phyloP scores from a whole-genome alignment of 78 protist genomes.

The Mastigamoeba balamuthi region DNA sequence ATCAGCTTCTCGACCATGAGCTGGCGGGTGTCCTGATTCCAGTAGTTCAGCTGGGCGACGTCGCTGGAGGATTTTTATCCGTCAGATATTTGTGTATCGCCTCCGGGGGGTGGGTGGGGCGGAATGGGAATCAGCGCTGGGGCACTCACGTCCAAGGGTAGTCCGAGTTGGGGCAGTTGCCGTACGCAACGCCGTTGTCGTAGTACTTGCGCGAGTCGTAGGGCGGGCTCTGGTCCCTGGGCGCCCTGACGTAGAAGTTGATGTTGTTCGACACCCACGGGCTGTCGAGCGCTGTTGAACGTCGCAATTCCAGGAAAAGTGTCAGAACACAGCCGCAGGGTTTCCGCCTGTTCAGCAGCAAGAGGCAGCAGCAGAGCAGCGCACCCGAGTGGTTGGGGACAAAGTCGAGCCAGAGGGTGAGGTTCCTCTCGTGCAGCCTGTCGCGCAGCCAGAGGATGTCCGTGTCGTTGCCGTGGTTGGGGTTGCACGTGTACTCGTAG shows the following conservation, averaged over 20 bases:
- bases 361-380: neutral
- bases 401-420: constrained; percentile 65
- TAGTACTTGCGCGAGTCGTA: constrained; percentile 42
- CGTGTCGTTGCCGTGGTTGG: constrained; percentile 36
- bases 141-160: constrained; percentile 8
- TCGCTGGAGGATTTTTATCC: neutral
- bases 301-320: neutral
- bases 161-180: constrained; percentile 41
- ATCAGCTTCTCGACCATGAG: neutral
- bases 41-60: constrained; percentile 71
- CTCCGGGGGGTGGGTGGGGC: neutral
- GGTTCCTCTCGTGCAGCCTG: constrained; percentile 42
- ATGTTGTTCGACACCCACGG: constrained; percentile 5
- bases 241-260: constrained; percentile 51
- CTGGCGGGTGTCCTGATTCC: constrained; percentile 38
- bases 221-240: constrained; percentile 24
- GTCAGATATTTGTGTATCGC: too few relatives aligned
- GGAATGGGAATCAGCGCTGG: neutral
- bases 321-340: too few relatives aligned
- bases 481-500: constrained; percentile 44
- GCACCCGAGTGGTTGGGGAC: constrained; percentile 70
- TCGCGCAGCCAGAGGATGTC: constrained; percentile 29
- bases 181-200: constrained; percentile 75
- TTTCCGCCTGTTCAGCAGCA: too few relatives aligned
- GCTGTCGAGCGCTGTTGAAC: constrained; percentile 67